Evolutionary conservation across 306 rosid genomes (phyloP), one percentile per base, ranked within the genome.

Genomic region (Cucumis hystrix): DNA sequence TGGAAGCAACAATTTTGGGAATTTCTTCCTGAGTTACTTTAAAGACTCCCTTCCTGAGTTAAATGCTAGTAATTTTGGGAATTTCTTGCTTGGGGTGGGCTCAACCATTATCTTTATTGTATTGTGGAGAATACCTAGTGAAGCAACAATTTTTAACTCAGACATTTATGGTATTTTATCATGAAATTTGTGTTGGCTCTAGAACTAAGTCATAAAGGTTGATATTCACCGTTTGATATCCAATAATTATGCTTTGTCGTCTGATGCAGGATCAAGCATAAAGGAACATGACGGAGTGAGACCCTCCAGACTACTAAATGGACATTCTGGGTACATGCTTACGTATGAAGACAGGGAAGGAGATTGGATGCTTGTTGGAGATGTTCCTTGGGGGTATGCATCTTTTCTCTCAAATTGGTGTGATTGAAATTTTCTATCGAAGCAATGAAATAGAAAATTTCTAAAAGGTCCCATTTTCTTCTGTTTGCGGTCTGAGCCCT

Each of bases 331-430:
- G 57, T 88, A 86, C 87, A 96, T 84, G 77, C 97, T 95, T 54
- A 88, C 99, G 63, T 95, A 95, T 59, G 97, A 95, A 91, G 99
- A 95, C 89, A 89, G 81, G 85, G 99, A 92, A 3, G 97, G 96
- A 82, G 98, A 95, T 82, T 95, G 98, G 98, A 95, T 95, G 97
- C 98, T 95, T 63, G 98, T 92, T 75, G 99, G 99, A 39, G 99
- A 95, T 85, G 99, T 95, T 84, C 97, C 99, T 55, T 95, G 97
- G 98, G 87, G 87, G 97, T 92, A 88, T 69, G 93, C 52, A 35
- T 55, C 61, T 64, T 70, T 59, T 81, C 63, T 33, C 5, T 73
- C 15, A 8, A 52, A 1, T 33, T 73, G 6, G 13, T 52, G 18
- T 54, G 5, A 16, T 72, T 14, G 54, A 69, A 43, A 1, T 23